A percentile compares a stretch with the other conserved stretches of the same genome.
Conservation (phyloP, 1,284 basidiomycete species). For the Austroboletus olivaceoglutinosus region DNA sequence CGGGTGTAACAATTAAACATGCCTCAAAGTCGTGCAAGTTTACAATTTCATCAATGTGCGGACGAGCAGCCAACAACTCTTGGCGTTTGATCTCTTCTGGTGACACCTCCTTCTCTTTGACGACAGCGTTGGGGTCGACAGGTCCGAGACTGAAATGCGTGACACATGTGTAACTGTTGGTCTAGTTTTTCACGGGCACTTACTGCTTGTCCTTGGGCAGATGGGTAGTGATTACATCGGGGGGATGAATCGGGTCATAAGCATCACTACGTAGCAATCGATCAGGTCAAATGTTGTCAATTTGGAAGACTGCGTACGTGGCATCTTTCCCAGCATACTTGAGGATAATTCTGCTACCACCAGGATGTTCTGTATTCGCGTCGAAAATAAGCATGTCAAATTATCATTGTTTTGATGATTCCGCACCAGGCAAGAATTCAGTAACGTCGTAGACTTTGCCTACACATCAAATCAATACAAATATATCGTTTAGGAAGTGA, state of each 20-base stretch:
- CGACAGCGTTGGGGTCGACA: constrained; percentile 47
- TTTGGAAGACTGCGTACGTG: constrained; percentile 41
- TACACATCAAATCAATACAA: constrained; percentile 18
- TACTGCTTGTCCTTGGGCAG: constrained; percentile 51
- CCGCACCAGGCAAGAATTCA: constrained; percentile 58
- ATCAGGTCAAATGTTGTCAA: neutral
- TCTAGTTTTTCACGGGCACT: constrained; percentile 19
- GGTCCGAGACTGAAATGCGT: constrained; percentile 31
- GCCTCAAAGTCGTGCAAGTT: constrained; percentile 74
- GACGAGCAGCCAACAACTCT: constrained; percentile 41
- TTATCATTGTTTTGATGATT: neutral
- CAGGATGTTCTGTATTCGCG: constrained; percentile 44
- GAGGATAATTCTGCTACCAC: constrained; percentile 57
- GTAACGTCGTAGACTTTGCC: constrained; percentile 72
- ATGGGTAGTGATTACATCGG: constrained; percentile 61
- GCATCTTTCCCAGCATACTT: constrained; percentile 78
- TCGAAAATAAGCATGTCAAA: constrained; percentile 9
- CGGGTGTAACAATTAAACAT: constrained; percentile 1
- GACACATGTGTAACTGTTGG: neutral
- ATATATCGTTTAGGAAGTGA: neutral
- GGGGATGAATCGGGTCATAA: constrained; percentile 64
- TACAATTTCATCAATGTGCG: constrained; percentile 57
- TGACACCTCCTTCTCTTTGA: constrained; percentile 45
- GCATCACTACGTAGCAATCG: constrained; percentile 39
- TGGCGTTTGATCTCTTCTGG: constrained; percentile 43